A percentile compares a stretch with the other conserved stretches of the same genome.
phyloP scores from a whole-genome alignment of 192 early-diverging fungal species.

The Lunasporangiospora selenospora region DNA sequence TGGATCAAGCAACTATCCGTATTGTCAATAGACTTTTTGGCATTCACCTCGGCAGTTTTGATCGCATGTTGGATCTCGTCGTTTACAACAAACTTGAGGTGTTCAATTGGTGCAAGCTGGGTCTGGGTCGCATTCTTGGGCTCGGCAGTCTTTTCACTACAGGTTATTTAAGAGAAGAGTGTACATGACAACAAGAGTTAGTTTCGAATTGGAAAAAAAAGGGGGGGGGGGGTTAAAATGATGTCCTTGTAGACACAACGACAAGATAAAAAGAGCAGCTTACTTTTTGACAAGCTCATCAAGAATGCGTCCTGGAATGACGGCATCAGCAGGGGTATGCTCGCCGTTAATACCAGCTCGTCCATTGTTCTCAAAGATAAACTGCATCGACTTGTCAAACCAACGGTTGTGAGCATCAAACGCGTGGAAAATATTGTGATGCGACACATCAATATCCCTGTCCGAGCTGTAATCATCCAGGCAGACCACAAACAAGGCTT shows the following conservation, averaged over 20 bases:
- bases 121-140: conserved; percentile 34
- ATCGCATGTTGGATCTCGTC: conserved; percentile 61
- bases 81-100: conserved; percentile 76
- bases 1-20: conserved; percentile 76
- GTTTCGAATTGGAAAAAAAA: too few species aligned
- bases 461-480: conserved; percentile 79
- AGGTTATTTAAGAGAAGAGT: conserved; percentile 13
- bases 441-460: conserved; percentile 66
- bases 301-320: conserved; percentile 84
- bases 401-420: conserved; percentile 85
- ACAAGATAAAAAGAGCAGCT: too few species aligned
- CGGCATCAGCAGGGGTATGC: conserved; percentile 93
- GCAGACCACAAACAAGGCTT: conserved; percentile 86
- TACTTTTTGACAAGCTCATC: conserved; percentile 74
- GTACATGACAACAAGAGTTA: neutral
- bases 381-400: conserved; percentile 96
- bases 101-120: conserved; percentile 59
- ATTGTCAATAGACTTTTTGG: conserved; percentile 69
- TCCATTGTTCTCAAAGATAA: conserved; percentile 85
- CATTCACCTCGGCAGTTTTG: conserved; percentile 66
- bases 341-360: conserved; percentile 94
- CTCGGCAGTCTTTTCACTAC: conserved; percentile 63
- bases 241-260: too few species aligned
- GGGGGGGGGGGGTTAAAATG: too few species aligned
- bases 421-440: conserved; percentile 82